These are phyloP conservation scores for Letharia columbiana DNA, from an alignment of 495 filamentous ascomycete genomes.

Conservation along the genomic window DNA sequence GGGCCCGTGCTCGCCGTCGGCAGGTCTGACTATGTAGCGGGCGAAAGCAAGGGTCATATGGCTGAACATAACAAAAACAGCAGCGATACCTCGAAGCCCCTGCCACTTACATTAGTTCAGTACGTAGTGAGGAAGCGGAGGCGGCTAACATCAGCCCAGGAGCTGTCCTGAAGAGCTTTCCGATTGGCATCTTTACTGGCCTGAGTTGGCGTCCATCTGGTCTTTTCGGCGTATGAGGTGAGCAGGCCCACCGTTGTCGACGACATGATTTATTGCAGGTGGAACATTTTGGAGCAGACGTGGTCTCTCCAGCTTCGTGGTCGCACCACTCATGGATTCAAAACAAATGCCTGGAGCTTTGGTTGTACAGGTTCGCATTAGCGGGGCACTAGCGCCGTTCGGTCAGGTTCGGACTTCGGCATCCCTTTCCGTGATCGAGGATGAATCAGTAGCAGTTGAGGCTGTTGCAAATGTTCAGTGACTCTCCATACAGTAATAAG, in stretches of 20 bases:
- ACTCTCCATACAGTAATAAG: not conserved
- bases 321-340: not conserved
- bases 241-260: constrained; percentile 22
- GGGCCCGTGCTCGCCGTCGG: constrained; percentile 30
- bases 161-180: constrained; percentile 19
- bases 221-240: constrained; percentile 16
- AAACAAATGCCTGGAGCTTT: not conserved
- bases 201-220: constrained; percentile 19
- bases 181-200: constrained; percentile 17
- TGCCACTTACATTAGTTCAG: constrained; percentile 22
- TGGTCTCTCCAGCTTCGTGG: not conserved
- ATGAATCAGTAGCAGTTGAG: not conserved
- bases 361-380: not conserved
- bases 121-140: constrained; percentile 1
- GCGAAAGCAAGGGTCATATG: constrained; percentile 47
- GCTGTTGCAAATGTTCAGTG: not conserved
- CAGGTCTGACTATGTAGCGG: constrained; percentile 42
- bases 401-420: not conserved
- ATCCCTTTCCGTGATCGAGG: not conserved
- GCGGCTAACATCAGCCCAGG: constrained; percentile 23
- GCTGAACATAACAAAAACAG: constrained; percentile 45
- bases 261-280: constrained; percentile 7
- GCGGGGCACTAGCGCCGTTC: not conserved
- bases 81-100: constrained; percentile 49
- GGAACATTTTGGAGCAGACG: not conserved